Percentiles rank a stretch among this genome's conserved stretches.
Evolutionary conservation across 2,329 filamentous ascomycete genomes (phyloP).

Genomic region (Hymenoscyphus repandus): DNA sequence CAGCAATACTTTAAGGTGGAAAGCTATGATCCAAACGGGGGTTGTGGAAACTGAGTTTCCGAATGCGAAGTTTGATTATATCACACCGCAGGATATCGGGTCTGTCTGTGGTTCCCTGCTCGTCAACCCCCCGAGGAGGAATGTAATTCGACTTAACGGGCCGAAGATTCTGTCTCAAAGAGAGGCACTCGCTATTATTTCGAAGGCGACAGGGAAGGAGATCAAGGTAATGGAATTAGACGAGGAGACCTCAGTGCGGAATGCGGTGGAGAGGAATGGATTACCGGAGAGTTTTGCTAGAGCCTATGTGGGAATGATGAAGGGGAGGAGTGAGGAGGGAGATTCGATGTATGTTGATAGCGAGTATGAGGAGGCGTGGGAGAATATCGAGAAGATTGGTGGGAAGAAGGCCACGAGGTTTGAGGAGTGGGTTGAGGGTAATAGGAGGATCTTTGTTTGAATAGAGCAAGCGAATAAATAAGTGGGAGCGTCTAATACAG

Average conservation of each 20-base stretch:
- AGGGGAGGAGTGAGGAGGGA: neutral
- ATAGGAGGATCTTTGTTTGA: neutral
- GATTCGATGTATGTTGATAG: neutral
- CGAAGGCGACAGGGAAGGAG: neutral
- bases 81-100: neutral
- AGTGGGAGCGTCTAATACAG: too few species aligned
- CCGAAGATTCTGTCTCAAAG: neutral
- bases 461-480: too few species aligned
- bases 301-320: neutral
- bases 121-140: neutral
- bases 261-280: too few species aligned
- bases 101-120: neutral
- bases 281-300: neutral
- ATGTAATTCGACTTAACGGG: neutral
- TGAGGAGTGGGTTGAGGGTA: neutral
- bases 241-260: neutral
- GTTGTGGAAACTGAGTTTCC: slow-evolving; percentile 32
- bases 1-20: slow-evolving; percentile 36
- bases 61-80: slow-evolving; percentile 32
- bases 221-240: neutral
- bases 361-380: neutral
- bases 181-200: neutral
- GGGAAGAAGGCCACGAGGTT: neutral
- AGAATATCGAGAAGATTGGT: neutral
- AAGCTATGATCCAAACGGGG: slow-evolving; percentile 26